Conservation (phyloP, 805 yeast genomes). For the Candida insectalens region DNA sequence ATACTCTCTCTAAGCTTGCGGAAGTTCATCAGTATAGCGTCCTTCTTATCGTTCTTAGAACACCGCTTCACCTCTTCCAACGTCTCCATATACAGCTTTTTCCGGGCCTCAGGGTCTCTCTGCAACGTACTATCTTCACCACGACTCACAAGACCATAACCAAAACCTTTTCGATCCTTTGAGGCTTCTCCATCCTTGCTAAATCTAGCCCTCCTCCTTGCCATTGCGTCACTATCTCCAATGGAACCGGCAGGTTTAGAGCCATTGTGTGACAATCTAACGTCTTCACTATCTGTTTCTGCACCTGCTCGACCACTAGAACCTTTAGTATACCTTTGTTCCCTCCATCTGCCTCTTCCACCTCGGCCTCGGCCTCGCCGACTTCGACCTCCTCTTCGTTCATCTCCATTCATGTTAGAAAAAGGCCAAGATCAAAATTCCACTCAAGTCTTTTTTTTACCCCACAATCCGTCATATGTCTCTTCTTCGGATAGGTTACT, state of each 20-base stretch:
- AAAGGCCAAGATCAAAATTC: no score
- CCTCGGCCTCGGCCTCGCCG: no score
- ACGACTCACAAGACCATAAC: conserved; percentile 49
- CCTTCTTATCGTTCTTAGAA: conserved; percentile 9
- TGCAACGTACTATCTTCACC: conserved; percentile 47
- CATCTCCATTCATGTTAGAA: no score
- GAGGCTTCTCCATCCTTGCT: conserved; percentile 12
- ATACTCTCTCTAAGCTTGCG: conserved; percentile 51
- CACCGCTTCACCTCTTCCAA: conserved; percentile 13
- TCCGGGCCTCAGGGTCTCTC: conserved; percentile 31
- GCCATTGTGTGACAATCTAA: no score
- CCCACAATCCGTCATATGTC: no score
- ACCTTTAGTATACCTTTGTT: no score
- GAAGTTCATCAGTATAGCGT: conserved; percentile 27
- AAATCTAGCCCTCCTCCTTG: conserved; percentile 27
- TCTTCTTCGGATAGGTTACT: conserved; percentile 42
- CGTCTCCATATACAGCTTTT: conserved; percentile 29
- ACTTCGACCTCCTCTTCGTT: no score
- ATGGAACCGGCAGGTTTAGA: no score
- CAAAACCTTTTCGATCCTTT: conserved; percentile 13
- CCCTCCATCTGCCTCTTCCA: neutral
- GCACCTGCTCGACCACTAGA: no score
- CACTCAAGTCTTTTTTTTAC: no score
- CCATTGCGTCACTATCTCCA: conserved; percentile 2
- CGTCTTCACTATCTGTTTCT: no score